A percentile compares a stretch with the other conserved stretches of the same genome.
phyloP scores from a whole-genome alignment of 2,329 filamentous ascomycete species.

The Colletotrichum simmondsii region DNA sequence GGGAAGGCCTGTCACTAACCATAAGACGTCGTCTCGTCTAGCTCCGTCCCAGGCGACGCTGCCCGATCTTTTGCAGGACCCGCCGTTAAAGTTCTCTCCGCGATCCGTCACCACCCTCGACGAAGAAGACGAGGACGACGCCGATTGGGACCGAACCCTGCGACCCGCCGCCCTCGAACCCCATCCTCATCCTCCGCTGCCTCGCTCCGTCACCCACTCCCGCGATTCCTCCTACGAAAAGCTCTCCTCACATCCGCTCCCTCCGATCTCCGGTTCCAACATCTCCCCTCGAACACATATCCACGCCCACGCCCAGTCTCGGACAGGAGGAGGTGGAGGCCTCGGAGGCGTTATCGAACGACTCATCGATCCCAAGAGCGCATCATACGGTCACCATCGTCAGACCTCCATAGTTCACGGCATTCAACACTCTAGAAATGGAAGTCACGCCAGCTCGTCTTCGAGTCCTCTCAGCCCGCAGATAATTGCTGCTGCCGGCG shows the following conservation, averaged over 20 bases:
- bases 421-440: slow-evolving; percentile 90
- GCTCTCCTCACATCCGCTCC: slow-evolving; percentile 46
- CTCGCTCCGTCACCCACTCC: slow-evolving; percentile 60
- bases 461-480: slow-evolving; percentile 90
- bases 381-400: slow-evolving; percentile 85
- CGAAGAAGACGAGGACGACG: slow-evolving; percentile 62
- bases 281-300: slow-evolving; percentile 51
- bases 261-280: slow-evolving; percentile 35
- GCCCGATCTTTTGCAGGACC: slow-evolving; percentile 65
- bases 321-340: slow-evolving; percentile 41
- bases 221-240: slow-evolving; percentile 70
- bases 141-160: slow-evolving; percentile 62
- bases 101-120: slow-evolving; percentile 62
- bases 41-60: slow-evolving; percentile 70
- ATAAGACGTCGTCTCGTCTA: slow-evolving; percentile 42
- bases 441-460: slow-evolving; percentile 82
- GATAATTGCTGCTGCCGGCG: slow-evolving; percentile 78
- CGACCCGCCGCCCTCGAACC: slow-evolving; percentile 57
- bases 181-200: slow-evolving; percentile 39
- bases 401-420: slow-evolving; percentile 98
- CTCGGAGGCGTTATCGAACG: slow-evolving; percentile 60
- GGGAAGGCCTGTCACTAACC: slow-evolving; percentile 37
- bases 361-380: slow-evolving; percentile 65
- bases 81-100: slow-evolving; percentile 59
- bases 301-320: slow-evolving; percentile 46